Percentiles rank a stretch among this genome's conserved stretches.
Conservation (phyloP, 208 protist species). For the Leishmania tropica region DNA sequence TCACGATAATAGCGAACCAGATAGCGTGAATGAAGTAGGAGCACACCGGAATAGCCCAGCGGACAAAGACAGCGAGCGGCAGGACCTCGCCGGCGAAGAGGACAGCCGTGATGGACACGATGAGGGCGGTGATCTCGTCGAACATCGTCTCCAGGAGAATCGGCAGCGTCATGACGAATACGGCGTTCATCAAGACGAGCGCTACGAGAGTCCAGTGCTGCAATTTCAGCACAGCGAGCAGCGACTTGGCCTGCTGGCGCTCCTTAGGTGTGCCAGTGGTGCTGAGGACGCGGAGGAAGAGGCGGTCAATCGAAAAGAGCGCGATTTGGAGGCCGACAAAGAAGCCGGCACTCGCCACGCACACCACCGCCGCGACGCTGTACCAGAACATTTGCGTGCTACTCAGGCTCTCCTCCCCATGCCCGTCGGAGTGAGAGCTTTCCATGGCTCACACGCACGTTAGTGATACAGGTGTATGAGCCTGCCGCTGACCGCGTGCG, state of each 20-base stretch:
- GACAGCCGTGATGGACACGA: conserved; percentile 83
- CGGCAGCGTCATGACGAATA: conserved; percentile 78
- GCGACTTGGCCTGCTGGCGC: conserved; percentile 33
- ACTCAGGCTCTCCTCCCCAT: conserved; percentile 24
- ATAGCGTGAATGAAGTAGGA: conserved; percentile 58
- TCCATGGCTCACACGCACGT: conserved; percentile 9
- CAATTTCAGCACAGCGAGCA: conserved; percentile 51
- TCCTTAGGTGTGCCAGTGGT: conserved; percentile 52
- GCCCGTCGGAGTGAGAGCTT: neutral
- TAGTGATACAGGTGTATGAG: neutral
- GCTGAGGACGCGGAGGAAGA: conserved; percentile 61
- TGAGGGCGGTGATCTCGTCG: conserved; percentile 64
- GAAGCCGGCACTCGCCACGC: conserved; percentile 46
- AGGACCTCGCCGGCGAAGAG: conserved; percentile 93
- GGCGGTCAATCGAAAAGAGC: conserved; percentile 73
- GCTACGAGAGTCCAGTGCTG: conserved; percentile 85
- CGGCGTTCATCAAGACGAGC: conserved; percentile 81
- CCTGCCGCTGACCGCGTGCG: neutral
- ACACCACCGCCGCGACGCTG: conserved; percentile 33
- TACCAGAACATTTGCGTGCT: conserved; percentile 33
- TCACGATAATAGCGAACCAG: conserved; percentile 66
- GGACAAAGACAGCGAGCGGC: conserved; percentile 90
- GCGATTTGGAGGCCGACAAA: conserved; percentile 69
- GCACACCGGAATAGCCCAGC: conserved; percentile 80
- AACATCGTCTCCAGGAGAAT: conserved; percentile 80